Evolutionary conservation across 352 stramenopile genomes (phyloP).

Genomic region (Phytophthora hibernalis): DNA sequence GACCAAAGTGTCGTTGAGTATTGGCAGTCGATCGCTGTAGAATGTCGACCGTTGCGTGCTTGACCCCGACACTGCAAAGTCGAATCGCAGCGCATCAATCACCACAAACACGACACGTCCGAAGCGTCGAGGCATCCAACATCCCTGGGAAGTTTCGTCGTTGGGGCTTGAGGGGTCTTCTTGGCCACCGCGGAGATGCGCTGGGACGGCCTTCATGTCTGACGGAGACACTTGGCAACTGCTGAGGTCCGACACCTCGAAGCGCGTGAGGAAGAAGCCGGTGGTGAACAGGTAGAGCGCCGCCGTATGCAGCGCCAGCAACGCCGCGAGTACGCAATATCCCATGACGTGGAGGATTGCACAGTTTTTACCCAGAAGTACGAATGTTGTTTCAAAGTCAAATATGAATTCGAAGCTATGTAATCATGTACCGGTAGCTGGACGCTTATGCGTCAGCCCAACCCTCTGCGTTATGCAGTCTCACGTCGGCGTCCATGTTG

Average conservation of each 20-base stretch:
- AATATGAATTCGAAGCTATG: conserved; percentile 24
- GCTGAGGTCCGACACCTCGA: conserved; percentile 81
- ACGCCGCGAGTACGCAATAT: conserved; percentile 34
- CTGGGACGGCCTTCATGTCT: not conserved
- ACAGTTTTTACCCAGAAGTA: conserved; percentile 23
- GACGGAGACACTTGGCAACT: conserved; percentile 49
- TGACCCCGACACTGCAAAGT: conserved; percentile 85
- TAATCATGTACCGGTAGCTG: conserved; percentile 27
- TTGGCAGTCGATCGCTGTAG: conserved; percentile 86
- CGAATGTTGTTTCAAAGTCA: conserved; percentile 1
- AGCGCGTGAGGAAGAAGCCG: conserved; percentile 92
- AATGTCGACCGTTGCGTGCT: conserved; percentile 42
- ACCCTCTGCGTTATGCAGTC: conserved; percentile 92
- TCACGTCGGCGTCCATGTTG: conserved; percentile 95
- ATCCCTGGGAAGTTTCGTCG: conserved; percentile 29
- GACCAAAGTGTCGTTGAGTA: conserved; percentile 76
- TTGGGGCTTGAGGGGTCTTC: conserved; percentile 6
- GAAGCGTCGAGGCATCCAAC: conserved; percentile 84
- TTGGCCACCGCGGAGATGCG: conserved; percentile 17
- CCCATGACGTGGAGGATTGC: conserved; percentile 26
- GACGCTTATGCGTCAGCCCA: conserved; percentile 81
- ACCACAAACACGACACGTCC: conserved; percentile 93
- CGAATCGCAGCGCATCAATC: conserved; percentile 97
- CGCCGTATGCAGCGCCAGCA: conserved; percentile 54
- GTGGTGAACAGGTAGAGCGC: conserved; percentile 85